Evolutionary conservation across 768 basidiomycete species (phyloP).

Genomic region (Amanita pseudoporphyria): DNA sequence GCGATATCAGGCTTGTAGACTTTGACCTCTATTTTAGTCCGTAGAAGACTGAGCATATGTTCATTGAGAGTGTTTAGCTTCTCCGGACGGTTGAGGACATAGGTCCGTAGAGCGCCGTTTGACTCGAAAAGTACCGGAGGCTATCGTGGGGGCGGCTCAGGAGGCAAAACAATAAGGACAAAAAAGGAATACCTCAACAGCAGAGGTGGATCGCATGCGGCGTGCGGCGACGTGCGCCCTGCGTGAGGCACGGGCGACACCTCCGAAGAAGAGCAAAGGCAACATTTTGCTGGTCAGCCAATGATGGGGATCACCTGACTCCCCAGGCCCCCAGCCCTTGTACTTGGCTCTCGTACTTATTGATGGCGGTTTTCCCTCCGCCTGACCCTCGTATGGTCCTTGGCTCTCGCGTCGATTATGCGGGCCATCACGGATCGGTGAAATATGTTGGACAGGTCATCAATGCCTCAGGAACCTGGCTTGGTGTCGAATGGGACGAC

Average conservation of each 20-base stretch:
- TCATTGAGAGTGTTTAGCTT: constrained; percentile 80
- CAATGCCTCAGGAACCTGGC: constrained; percentile 62
- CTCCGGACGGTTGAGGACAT: constrained; percentile 67
- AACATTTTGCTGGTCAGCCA: constrained; percentile 1
- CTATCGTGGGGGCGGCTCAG: constrained; percentile 19
- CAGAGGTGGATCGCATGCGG: constrained; percentile 37
- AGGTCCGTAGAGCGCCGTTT: constrained; percentile 51
- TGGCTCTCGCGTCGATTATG: constrained; percentile 47
- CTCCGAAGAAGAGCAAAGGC: constrained; percentile 21
- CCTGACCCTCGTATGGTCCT: too few species aligned
- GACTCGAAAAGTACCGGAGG: constrained; percentile 62
- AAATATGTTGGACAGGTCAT: constrained; percentile 58
- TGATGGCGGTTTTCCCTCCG: too few species aligned
- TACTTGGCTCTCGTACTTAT: too few species aligned
- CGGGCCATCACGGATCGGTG: constrained; percentile 57
- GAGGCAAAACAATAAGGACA: constrained; percentile 8
- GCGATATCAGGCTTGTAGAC: constrained; percentile 2
- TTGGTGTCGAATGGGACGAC: constrained; percentile 99
- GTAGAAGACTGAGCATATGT: constrained; percentile 65
- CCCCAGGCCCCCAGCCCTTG: constrained; percentile 15
- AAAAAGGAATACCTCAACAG: constrained; percentile 26
- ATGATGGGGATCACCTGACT: constrained; percentile 2
- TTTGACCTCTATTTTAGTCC: constrained; percentile 65
- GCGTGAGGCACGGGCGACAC: constrained; percentile 24
- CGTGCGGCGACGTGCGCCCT: constrained; percentile 36